Conservation (phyloP, 768 basidiomycete genomes). For the Pseudohyphozyma bogoriensis region DNA sequence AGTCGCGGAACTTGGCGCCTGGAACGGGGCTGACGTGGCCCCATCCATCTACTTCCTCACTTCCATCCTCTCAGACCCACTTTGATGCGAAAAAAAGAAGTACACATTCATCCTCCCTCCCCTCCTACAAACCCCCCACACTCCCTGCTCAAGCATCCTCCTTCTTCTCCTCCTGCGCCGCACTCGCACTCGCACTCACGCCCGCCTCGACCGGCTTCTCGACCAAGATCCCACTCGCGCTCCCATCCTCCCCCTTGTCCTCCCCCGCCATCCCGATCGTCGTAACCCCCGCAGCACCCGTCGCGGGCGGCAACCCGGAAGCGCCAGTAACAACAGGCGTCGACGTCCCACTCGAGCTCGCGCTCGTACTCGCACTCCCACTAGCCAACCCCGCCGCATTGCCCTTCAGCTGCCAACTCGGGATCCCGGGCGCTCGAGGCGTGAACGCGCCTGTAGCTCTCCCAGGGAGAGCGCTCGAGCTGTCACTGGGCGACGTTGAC, state of each 20-base stretch:
- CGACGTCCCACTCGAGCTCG: slow-evolving; percentile 4
- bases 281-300: not conserved
- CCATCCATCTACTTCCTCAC: too few relatives aligned
- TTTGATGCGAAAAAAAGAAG: too few relatives aligned
- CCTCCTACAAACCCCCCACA: too few relatives aligned
- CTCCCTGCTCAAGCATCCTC: too few relatives aligned
- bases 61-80: too few relatives aligned
- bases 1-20: too few relatives aligned
- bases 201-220: slow-evolving; percentile 15
- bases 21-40: too few relatives aligned
- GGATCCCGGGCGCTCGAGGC: slow-evolving; percentile 46
- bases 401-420: slow-evolving; percentile 76
- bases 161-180: too few relatives aligned
- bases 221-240: slow-evolving; percentile 24
- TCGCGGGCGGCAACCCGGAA: slow-evolving; percentile 5
- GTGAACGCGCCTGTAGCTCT: too few relatives aligned
- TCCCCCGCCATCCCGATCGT: not conserved
- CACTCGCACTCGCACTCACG: too few relatives aligned
- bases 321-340: not conserved
- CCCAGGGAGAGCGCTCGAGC: not conserved
- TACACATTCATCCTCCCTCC: too few relatives aligned
- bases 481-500: not conserved
- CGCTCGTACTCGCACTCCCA: slow-evolving; percentile 19
- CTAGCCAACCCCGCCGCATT: slow-evolving; percentile 27
- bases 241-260: slow-evolving; percentile 9